Evolutionary conservation across 169 alveolate species (phyloP), one percentile per base, ranked within the genome.

Genomic region (Toxoplasma gondii): DNA sequence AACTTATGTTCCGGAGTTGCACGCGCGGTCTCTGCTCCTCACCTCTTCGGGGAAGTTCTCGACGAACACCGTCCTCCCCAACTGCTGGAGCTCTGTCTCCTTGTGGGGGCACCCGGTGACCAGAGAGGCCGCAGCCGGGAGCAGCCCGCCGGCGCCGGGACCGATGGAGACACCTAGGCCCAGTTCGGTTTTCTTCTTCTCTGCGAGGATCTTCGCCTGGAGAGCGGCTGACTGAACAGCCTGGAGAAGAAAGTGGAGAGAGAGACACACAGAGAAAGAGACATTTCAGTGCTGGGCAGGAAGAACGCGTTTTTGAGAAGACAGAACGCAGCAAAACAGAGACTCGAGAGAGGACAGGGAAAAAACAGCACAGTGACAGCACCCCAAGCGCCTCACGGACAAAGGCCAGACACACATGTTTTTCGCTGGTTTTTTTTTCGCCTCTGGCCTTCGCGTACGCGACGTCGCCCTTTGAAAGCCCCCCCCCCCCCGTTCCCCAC

Each of bases 41-140:
- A 64, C 74, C 83, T 54, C 84, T 10, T 67, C 83, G 17, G 92
- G 83, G 43, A 88, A 88, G 0, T 81, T 74, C 84, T 88, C 82
- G 43, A 88, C 64, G 38, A 88, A 88, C 38, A 69, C 31, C 16
- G 92, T 88, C 41, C 84, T 0, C 64, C 44, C 84, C 10, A 88
- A 29, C 84, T 88, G 92, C 54, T 88, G 82, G 9, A 70, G 82
- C 84, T 88, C 92, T 22, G 92, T 69, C 92, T 88, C 86, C 64
- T 69, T 70, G 34, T 49, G 19, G 34, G 36, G 41, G 17, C 69
- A 69, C 36, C 92, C 92, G 19, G 92, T 49, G 36, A 88, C 92
- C 27, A 88, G 92, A 0, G 92, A 88, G 58, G 69, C 54, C 38
- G 92, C 92, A 38, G 92, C 81, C n/a, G 92, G 92, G 29, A 88